These are phyloP conservation scores for Mucor mucedo DNA, from an alignment of 371 early-diverging fungal genomes.

Conservation along the genomic window DNA sequence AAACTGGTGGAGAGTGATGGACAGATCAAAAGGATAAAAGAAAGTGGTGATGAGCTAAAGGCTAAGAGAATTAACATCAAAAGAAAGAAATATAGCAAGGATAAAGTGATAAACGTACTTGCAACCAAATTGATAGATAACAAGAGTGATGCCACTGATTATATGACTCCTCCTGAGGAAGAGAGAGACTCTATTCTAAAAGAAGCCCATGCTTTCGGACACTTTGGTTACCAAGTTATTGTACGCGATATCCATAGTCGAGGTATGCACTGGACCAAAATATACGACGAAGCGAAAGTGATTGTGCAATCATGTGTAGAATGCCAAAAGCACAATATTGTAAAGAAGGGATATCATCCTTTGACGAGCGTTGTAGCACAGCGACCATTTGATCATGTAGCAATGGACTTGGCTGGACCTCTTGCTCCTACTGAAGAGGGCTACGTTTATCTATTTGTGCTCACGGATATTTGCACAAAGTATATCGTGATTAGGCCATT, in stretches of 20 bases:
- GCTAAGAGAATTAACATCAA: background rate
- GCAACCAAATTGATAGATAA: background rate
- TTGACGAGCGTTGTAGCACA: background rate
- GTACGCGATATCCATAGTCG: constrained; percentile 3
- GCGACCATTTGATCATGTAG: background rate
- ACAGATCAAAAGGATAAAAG: background rate
- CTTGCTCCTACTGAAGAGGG: background rate
- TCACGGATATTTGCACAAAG: constrained; percentile 33
- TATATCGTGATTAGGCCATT: constrained; percentile 29
- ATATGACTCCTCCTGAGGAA: constrained; percentile 10
- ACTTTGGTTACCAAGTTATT: constrained; percentile 17
- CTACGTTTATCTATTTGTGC: constrained; percentile 23
- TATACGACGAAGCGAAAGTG: background rate
- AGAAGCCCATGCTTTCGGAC: constrained; percentile 19
- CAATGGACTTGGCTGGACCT: constrained; percentile 9
- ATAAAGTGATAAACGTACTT: constrained; percentile 4
- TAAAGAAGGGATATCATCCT: constrained; percentile 7
- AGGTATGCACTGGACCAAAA: constrained; percentile 18
- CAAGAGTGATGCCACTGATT: background rate
- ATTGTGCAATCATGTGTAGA: background rate
- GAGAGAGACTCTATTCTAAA: constrained; percentile 14
- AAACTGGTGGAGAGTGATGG: constrained; percentile 15
- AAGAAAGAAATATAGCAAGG: background rate
- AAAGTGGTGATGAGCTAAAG: background rate
- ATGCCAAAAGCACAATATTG: constrained; percentile 5